A percentile compares a stretch with the other conserved stretches of the same genome.
Conservation (phyloP, 2,329 filamentous ascomycete genomes). For the Venturia carpophila region DNA sequence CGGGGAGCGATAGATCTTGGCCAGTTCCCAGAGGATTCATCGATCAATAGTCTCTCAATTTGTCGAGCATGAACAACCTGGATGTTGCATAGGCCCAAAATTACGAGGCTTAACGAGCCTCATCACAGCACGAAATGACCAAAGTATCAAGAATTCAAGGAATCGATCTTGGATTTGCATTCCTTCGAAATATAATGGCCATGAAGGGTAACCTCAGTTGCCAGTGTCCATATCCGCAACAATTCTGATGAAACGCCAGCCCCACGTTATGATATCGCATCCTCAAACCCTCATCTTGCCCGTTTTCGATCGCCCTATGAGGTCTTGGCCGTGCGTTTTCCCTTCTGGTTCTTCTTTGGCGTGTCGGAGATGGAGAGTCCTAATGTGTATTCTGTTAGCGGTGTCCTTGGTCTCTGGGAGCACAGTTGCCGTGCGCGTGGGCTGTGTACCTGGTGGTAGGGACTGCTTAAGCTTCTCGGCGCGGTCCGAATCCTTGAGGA, state of each 20-base stretch:
- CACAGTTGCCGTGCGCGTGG: neutral
- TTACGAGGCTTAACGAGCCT: too few species aligned
- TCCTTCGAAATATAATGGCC: neutral
- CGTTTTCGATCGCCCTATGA: neutral
- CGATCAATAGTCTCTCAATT: too few species aligned
- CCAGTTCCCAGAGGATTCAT: too few species aligned
- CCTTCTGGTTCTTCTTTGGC: constrained; percentile 55
- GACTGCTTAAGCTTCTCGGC: constrained; percentile 99
- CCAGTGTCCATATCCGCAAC: constrained; percentile 1
- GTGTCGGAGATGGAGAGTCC: constrained; percentile 53
- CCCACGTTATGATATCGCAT: neutral
- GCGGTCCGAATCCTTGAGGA: constrained; percentile 98
- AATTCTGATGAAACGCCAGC: constrained; percentile 8
- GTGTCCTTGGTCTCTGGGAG: neutral
- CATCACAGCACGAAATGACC: neutral
- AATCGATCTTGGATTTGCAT: constrained; percentile 7
- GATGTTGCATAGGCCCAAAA: too few species aligned
- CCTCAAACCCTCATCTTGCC: constrained; percentile 9
- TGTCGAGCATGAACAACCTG: too few species aligned
- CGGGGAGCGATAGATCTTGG: too few species aligned
- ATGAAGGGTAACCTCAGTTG: neutral
- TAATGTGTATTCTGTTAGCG: constrained; percentile 27
- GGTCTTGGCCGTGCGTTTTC: constrained; percentile 34
- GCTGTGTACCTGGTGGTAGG: constrained; percentile 77
- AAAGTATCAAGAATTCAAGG: neutral